These are phyloP conservation scores for Flaveria floridana DNA, from an alignment of 140 eudicot genomes.

Conservation along the genomic window DNA sequence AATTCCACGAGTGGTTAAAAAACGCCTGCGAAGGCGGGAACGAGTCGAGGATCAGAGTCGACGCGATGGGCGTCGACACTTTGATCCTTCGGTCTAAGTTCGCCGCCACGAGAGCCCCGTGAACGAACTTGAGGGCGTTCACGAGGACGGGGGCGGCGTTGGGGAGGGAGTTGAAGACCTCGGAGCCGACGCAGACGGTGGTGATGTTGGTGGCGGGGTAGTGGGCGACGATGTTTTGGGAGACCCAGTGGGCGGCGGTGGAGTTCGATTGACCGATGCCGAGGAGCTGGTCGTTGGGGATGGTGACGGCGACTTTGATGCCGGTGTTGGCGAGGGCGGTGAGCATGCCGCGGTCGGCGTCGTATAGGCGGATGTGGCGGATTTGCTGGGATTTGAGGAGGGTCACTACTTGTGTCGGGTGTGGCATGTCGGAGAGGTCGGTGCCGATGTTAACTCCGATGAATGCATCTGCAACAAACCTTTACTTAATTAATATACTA, in stretches of 20 bases:
- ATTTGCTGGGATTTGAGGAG: slow-evolving; percentile 86
- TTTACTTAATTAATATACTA: background rate
- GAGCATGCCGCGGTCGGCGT: slow-evolving; percentile 85
- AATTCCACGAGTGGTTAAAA: slow-evolving; percentile 70
- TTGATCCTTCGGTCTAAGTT: slow-evolving; percentile 71
- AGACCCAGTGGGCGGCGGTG: slow-evolving; percentile 92
- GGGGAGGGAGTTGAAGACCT: slow-evolving; percentile 69
- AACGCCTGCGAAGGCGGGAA: slow-evolving; percentile 98
- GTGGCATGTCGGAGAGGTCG: slow-evolving; percentile 86
- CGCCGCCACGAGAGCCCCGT: slow-evolving; percentile 81
- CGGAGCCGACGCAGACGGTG: slow-evolving; percentile 82
- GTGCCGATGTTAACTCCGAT: slow-evolving; percentile 94
- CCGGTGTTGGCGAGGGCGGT: slow-evolving; percentile 80
- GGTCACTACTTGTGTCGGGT: slow-evolving; percentile 81
- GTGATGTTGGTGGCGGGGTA: slow-evolving; percentile 89
- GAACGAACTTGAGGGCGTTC: slow-evolving; percentile 69
- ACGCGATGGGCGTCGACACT: slow-evolving; percentile 84
- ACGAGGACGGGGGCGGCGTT: slow-evolving; percentile 72
- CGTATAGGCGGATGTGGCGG: slow-evolving; percentile 69
- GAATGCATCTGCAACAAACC: slow-evolving; percentile 57
- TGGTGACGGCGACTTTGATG: slow-evolving; percentile 65
- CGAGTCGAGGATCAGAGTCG: slow-evolving; percentile 78
- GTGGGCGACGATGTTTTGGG: slow-evolving; percentile 74
- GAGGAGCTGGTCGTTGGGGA: slow-evolving; percentile 85
- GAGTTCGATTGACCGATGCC: slow-evolving; percentile 92